These are phyloP conservation scores for Epichloe gansuensis DNA, from an alignment of 2,329 filamentous ascomycete genomes.

Conservation along the genomic window DNA sequence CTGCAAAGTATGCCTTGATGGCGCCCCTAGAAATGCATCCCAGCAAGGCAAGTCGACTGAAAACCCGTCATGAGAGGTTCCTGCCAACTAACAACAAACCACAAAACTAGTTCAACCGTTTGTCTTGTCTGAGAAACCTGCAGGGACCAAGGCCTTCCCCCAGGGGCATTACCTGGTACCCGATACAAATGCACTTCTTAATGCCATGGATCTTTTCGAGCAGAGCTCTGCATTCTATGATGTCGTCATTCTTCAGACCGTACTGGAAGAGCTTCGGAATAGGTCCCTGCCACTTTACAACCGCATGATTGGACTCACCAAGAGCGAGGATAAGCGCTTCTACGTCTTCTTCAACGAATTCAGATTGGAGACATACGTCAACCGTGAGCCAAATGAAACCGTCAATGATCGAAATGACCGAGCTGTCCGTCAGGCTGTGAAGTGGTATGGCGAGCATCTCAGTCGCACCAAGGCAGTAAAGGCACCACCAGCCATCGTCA, in stretches of 20 bases:
- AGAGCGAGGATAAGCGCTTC: constrained; percentile 92
- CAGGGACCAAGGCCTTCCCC: constrained; percentile 73
- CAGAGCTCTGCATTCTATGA: constrained; percentile 85
- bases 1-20: constrained; percentile 61
- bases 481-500: constrained; percentile 71
- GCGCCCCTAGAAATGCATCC: constrained; percentile 65
- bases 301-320: constrained; percentile 76
- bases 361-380: constrained; percentile 76
- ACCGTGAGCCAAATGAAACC: constrained; percentile 60
- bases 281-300: constrained; percentile 91
- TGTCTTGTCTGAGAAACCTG: constrained; percentile 78
- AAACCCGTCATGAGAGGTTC: too few species aligned
- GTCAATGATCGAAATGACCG: constrained; percentile 97
- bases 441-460: constrained; percentile 84
- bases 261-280: constrained; percentile 91
- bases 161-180: constrained; percentile 89
- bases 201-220: constrained; percentile 95
- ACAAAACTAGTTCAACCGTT: constrained; percentile 54
- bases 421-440: constrained; percentile 71
- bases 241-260: constrained; percentile 91
- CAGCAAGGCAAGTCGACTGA: constrained; percentile 51
- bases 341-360: constrained; percentile 99
- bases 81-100: constrained; percentile 1
- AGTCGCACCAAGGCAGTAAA: constrained; percentile 45
- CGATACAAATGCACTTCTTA: constrained; percentile 90